Evolutionary conservation across 179 eudicot species (phyloP), one percentile per base, ranked within the genome.

Genomic region (Carnegiea gigantea): DNA sequence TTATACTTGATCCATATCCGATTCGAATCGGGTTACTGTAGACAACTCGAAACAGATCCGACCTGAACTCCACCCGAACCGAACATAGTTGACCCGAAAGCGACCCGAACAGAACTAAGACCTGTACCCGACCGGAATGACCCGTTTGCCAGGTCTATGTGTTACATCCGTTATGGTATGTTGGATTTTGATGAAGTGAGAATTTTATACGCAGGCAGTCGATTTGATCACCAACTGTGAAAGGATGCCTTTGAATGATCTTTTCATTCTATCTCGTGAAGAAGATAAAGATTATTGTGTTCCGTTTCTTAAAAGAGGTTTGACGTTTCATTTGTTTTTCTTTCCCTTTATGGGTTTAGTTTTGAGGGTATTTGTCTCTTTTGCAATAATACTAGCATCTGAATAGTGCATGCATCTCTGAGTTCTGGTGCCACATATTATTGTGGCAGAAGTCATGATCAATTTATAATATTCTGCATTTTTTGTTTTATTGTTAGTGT

Each of bases 251-350:
- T 80, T 88, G 65, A 89, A 88, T 26, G 79, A 91, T 82, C 77
- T 90, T 79, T 76, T 92, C 84, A 86, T 91, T 81, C 80, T 92
- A 64, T 91, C 96, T 30, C 91, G 92, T 85, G 94, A 92, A 88
- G 94, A 91, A 81, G 94, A 91, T 88, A 83, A 86, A 78, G 87
- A 81, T 77, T 49, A 71, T 10, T 91, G 96, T 71, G 51, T 83
- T 43, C 92, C 94, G 70, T 86, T 90, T 75, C 91, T 90, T 77
- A 85, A 88, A 86, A 90, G 76, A 88, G 93, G 93, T 92, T 71
- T 21, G 72, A 24, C 74, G 70, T 72, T 40, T 36, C 1, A 6
- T 23, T 59, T 30, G 43, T 48, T 70, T 65, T 14, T 4, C 26
- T 21, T 60, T 60, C 65, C 38, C 70, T 72, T 49, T 15, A 6